Conservation (phyloP, 164 flowering plant species). For the Echeveria elegans region DNA sequence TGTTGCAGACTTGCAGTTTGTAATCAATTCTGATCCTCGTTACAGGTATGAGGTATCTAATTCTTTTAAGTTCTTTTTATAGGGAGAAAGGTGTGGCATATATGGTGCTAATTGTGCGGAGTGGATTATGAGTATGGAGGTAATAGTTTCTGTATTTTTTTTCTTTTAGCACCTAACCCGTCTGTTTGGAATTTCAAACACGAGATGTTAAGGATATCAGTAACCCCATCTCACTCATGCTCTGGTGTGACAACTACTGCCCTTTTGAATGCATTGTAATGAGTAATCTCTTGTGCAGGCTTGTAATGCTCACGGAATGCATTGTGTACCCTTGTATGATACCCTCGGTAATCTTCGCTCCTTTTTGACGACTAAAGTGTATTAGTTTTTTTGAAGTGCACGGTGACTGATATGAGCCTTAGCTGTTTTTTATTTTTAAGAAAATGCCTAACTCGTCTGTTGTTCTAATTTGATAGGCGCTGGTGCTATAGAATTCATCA, state of each 20-base stretch:
- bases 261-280: too few relatives aligned
- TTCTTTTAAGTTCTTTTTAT: not conserved
- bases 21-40: not conserved
- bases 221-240: too few relatives aligned
- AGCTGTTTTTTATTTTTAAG: not conserved
- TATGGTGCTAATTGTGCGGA: constrained; percentile 3
- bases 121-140: constrained; percentile 11
- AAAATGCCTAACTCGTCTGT: not conserved
- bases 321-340: constrained; percentile 4
- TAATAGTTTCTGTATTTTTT: not conserved
- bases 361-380: not conserved
- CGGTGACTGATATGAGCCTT: not conserved
- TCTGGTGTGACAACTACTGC: too few relatives aligned
- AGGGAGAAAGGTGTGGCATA: constrained; percentile 7
- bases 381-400: not conserved
- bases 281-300: not conserved
- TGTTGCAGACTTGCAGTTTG: not conserved
- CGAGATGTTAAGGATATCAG: too few relatives aligned
- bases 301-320: not conserved
- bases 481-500: constrained; percentile 9
- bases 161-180: too few relatives aligned
- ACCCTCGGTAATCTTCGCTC: not conserved
- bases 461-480: not conserved
- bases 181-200: too few relatives aligned
- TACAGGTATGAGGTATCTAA: too few relatives aligned